Evolutionary conservation across 2,329 filamentous ascomycete species (phyloP).

Genomic region (Penicillium nordicum): DNA sequence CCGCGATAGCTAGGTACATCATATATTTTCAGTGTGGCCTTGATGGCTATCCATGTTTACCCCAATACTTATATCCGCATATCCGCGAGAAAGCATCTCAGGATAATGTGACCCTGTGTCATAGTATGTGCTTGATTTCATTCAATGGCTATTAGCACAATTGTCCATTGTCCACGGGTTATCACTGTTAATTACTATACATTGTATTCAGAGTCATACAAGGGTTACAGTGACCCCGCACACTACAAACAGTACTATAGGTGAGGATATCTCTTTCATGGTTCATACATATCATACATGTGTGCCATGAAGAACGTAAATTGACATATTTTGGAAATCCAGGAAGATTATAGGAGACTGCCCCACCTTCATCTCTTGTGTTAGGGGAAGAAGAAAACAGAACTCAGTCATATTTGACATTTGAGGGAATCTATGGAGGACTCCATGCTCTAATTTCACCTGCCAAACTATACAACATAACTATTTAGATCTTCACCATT

Average conservation of each 20-base stretch:
- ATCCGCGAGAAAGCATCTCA: not conserved
- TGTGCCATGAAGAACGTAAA: not conserved
- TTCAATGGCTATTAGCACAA: not conserved
- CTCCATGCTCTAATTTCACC: not conserved
- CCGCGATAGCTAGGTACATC: not conserved
- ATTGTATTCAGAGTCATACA: not conserved
- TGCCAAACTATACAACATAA: not conserved
- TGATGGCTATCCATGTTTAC: not conserved
- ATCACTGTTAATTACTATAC: not conserved
- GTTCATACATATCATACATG: not conserved
- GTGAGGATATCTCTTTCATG: not conserved
- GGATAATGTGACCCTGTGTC: too few species aligned
- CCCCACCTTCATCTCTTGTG: not conserved
- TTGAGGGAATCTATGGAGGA: too few species aligned
- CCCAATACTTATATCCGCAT: too few species aligned
- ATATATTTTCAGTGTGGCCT: not conserved
- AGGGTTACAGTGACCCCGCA: not conserved
- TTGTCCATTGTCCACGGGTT: too few species aligned
- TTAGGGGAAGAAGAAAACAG: not conserved
- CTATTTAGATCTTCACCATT: not conserved
- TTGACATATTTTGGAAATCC: not conserved
- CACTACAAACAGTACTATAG: not conserved
- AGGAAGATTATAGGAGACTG: not conserved
- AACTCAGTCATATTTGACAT: not conserved
- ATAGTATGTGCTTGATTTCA: not conserved